Evolutionary conservation across 2,329 filamentous ascomycete genomes (phyloP).

Genomic region (Hortaea werneckii): DNA sequence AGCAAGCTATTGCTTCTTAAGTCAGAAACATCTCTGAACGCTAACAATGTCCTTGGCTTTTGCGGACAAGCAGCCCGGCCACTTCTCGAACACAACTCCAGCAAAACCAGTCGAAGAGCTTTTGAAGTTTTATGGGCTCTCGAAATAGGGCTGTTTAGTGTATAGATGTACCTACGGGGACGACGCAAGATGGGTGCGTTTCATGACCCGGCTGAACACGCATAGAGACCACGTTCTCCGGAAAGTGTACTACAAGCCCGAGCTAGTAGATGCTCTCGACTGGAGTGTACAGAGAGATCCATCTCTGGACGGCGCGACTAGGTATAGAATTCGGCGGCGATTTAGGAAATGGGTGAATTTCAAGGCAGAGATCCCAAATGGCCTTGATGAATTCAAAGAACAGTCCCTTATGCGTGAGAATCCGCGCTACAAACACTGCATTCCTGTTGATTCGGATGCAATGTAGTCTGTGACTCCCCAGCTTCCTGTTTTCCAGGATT

Average conservation of each 20-base stretch:
- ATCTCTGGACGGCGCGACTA: background rate
- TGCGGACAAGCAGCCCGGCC: background rate
- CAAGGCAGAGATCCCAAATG: background rate
- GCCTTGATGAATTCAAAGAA: background rate
- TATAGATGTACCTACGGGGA: background rate
- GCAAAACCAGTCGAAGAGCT: background rate
- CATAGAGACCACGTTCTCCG: background rate
- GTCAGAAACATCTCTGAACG: no score
- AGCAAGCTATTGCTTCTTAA: no score
- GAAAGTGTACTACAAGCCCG: background rate
- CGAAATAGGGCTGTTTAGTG: background rate
- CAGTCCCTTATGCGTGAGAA: background rate
- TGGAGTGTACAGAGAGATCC: background rate
- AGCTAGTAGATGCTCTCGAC: background rate
- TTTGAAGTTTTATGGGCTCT: background rate
- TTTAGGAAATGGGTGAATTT: background rate
- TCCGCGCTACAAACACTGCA: slow-evolving; percentile 2
- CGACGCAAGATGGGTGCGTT: background rate
- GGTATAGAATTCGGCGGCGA: background rate
- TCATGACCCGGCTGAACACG: background rate
- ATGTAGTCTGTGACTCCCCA: background rate
- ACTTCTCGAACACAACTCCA: background rate
- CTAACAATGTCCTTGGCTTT: no score
- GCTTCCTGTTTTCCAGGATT: background rate
- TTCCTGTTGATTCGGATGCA: slow-evolving; percentile 2